Evolutionary conservation across 768 basidiomycete species (phyloP), one percentile per base, ranked within the genome.

Genomic region (Boletales sp.): DNA sequence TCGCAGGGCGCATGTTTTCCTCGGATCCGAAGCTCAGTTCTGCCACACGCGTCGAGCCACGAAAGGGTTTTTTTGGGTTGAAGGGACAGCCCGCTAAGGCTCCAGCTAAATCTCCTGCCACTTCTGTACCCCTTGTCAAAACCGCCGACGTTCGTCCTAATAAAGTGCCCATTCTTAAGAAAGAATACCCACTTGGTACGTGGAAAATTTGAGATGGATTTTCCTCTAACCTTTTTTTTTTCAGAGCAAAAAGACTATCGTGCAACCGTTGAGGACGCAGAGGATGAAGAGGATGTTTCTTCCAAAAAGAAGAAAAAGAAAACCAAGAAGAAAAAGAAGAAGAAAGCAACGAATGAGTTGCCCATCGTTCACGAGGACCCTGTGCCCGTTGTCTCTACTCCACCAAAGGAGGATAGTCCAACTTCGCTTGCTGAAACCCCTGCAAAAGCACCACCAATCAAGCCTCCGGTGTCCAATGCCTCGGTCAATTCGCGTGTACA

Each of bases 291-390:
- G 5, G 68, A 65, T 1, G 47, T 60, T 27, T 41, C 63, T 0
- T 58, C 70, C 2, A 42, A 54, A n/a, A 69, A 71, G 40, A 87
- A 88, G 73, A 88, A 86, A 65, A 86, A 88, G 67, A 63, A 56
- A 34, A 55, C 53, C 65, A 86, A 85, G 69, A 87, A 86, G 57
- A 88, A 85, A 72, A 90, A 87, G 64, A 87, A 84, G 68, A 82
- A 80, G 65, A 78, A 56, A 42, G 50, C 8, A 12, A 37, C 32
- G 2, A 51, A 45, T 29, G 55, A 60, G 21, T 19, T 56, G 18
- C 52, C 57, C 10, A 60, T 63, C 8, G 57, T 63, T 50, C 56
- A 62, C 46, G 61, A 62, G 40, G 57, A 57, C 43, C 13, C 52
- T 45, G 43, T 49, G 1, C 48, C 57, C 17, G 42, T 34, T 7